A percentile compares a stretch with the other conserved stretches of the same genome.
Evolutionary conservation across 2,329 filamentous ascomycete species (phyloP).

Genomic region (Penicillium sp.): DNA sequence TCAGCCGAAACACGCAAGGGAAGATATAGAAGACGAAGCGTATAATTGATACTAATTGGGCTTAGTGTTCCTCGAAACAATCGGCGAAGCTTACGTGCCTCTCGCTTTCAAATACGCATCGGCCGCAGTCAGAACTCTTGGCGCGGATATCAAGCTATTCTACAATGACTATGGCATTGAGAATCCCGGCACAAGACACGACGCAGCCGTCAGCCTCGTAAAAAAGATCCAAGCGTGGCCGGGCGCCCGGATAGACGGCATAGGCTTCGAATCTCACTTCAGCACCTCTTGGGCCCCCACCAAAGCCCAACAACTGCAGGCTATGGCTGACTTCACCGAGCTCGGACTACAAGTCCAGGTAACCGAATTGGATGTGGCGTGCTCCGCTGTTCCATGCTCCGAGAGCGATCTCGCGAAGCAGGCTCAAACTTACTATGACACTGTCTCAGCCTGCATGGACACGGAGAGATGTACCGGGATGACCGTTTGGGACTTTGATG

Average conservation of each 20-base stretch:
- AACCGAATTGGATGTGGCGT: slow-evolving; percentile 50
- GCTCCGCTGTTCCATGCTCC: slow-evolving; percentile 30
- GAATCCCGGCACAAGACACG: slow-evolving; percentile 35
- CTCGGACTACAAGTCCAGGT: slow-evolving; percentile 46
- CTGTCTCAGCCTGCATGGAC: slow-evolving; percentile 25
- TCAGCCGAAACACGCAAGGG: too few relatives aligned
- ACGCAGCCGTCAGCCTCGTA: slow-evolving; percentile 36
- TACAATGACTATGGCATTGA: slow-evolving; percentile 49
- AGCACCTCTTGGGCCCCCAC: slow-evolving; percentile 44
- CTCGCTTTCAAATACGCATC: slow-evolving; percentile 47
- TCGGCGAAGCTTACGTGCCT: slow-evolving; percentile 45
- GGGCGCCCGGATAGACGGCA: slow-evolving; percentile 49
- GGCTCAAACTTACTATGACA: slow-evolving; percentile 29
- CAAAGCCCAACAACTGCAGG: slow-evolving; percentile 38
- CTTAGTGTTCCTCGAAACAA: background rate
- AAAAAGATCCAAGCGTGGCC: slow-evolving; percentile 34
- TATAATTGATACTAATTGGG: background rate
- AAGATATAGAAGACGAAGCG: too few relatives aligned
- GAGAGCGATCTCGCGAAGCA: slow-evolving; percentile 23
- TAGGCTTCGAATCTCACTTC: slow-evolving; percentile 54
- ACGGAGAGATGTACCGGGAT: slow-evolving; percentile 27
- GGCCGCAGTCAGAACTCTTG: slow-evolving; percentile 15
- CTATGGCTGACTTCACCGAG: slow-evolving; percentile 38
- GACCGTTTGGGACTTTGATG: slow-evolving; percentile 40
- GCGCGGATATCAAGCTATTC: slow-evolving; percentile 37